Conservation (phyloP, 331 rosid genomes). For the Saraca asoca region DNA sequence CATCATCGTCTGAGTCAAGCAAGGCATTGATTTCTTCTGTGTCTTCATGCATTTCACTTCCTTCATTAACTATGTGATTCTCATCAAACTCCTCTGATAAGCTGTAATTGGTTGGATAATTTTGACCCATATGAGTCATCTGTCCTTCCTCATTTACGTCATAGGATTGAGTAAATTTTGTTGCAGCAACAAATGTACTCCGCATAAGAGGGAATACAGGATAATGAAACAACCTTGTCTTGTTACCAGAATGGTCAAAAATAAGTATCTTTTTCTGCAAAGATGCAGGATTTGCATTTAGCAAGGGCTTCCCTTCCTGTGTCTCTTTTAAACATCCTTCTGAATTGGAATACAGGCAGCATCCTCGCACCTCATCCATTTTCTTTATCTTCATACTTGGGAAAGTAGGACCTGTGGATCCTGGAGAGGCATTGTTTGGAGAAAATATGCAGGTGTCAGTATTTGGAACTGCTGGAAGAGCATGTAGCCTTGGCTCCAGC, state of each 20-base stretch:
- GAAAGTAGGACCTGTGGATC: constrained; percentile 36
- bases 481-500: constrained; percentile 18
- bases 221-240: constrained; percentile 61
- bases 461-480: constrained; percentile 33
- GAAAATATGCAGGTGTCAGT: constrained; percentile 33
- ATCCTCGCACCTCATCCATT: constrained; percentile 30
- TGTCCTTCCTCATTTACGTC: constrained; percentile 29
- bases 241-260: constrained; percentile 65
- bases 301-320: constrained; percentile 23
- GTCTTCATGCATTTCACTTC: constrained; percentile 87
- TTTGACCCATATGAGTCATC: constrained; percentile 26
- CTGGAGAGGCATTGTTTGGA: constrained; percentile 34
- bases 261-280: constrained; percentile 64
- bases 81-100: constrained; percentile 29
- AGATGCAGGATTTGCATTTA: constrained; percentile 37
- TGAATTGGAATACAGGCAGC: constrained; percentile 35
- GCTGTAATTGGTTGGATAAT: constrained; percentile 28
- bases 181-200: constrained; percentile 39
- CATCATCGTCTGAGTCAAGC: constrained; percentile 73
- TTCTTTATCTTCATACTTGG: constrained; percentile 34
- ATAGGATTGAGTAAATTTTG: constrained; percentile 32
- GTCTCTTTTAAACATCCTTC: constrained; percentile 34
- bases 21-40: constrained; percentile 87
- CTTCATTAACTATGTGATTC: constrained; percentile 40
- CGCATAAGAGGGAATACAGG: constrained; percentile 39